Evolutionary conservation across 1,284 basidiomycete species (phyloP).

Genomic region (Veloporphyrellus conicus): DNA sequence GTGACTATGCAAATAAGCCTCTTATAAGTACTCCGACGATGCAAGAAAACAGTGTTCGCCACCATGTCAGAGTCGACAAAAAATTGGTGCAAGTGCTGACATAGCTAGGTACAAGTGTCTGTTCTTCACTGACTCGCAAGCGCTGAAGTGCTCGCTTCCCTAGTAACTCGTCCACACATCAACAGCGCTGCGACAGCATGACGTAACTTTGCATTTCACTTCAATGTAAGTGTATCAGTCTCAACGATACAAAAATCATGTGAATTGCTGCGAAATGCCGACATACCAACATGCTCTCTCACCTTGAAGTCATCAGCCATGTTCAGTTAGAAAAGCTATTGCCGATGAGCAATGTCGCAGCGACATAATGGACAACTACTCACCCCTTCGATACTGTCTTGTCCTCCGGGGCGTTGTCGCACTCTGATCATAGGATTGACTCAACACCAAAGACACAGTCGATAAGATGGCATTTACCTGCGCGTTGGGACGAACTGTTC

Average conservation of each 20-base stretch:
- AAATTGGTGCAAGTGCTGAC: too few species aligned
- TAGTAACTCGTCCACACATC: too few species aligned
- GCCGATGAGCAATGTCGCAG: conserved; percentile 5
- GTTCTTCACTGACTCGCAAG: too few species aligned
- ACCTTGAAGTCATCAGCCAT: neutral
- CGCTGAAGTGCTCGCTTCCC: too few species aligned
- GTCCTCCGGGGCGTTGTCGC: conserved; percentile 58
- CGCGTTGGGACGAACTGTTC: conserved; percentile 63
- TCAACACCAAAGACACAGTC: neutral
- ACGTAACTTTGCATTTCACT: neutral
- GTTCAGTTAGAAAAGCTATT: conserved; percentile 26
- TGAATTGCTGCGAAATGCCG: neutral
- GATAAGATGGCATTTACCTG: conserved; percentile 38
- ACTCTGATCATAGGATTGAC: conserved; percentile 37
- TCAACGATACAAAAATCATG: neutral
- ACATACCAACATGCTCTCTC: neutral
- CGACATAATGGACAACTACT: conserved; percentile 20
- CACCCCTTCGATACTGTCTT: conserved; percentile 56
- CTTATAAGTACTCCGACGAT: too few species aligned
- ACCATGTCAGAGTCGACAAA: too few species aligned
- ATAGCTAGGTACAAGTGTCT: too few species aligned
- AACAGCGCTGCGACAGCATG: too few species aligned
- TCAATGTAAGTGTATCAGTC: neutral
- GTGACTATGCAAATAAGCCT: neutral
- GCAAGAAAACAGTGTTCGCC: too few species aligned